Conservation (phyloP, 805 yeast genomes). For the Ogataea nitratoaversa region DNA sequence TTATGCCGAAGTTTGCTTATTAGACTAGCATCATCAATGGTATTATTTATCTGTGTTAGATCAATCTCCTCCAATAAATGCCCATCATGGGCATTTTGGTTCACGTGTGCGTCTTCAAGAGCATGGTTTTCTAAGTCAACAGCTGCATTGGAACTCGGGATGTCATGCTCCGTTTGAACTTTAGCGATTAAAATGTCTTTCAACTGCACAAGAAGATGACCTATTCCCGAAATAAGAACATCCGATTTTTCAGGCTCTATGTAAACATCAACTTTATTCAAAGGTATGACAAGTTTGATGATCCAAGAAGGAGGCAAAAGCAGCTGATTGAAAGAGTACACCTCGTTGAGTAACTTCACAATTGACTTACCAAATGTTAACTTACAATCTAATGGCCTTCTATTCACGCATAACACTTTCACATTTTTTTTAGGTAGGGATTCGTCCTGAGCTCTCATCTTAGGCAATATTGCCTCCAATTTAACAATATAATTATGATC, state of each 20-base stretch:
- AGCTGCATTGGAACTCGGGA: too few species aligned
- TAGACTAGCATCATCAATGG: too few species aligned
- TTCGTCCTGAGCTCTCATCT: constrained; percentile 28
- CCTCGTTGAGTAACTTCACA: constrained; percentile 18
- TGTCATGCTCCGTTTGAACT: constrained; percentile 6
- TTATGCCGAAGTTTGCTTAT: too few species aligned
- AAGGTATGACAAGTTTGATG: constrained; percentile 25
- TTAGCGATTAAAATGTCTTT: constrained; percentile 3
- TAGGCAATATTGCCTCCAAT: constrained; percentile 29
- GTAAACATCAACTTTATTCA: constrained; percentile 32
- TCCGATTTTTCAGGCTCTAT: constrained; percentile 44
- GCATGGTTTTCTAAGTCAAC: too few species aligned
- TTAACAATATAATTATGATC: constrained; percentile 1
- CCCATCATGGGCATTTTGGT: too few species aligned
- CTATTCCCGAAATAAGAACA: constrained; percentile 28
- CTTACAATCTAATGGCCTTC: constrained; percentile 25
- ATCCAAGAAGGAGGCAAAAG: constrained; percentile 34
- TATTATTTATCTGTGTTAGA: too few species aligned
- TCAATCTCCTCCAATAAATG: too few species aligned
- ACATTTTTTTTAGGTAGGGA: constrained; percentile 18
- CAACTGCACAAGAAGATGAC: constrained; percentile 16
- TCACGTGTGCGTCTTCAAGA: too few species aligned
- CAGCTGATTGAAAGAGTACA: constrained; percentile 22
- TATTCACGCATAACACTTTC: constrained; percentile 33
- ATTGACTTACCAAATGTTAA: constrained; percentile 31